A percentile compares a stretch with the other conserved stretches of the same genome.
Evolutionary conservation across 352 stramenopile species (phyloP).

Genomic region (Globisporangium solare): DNA sequence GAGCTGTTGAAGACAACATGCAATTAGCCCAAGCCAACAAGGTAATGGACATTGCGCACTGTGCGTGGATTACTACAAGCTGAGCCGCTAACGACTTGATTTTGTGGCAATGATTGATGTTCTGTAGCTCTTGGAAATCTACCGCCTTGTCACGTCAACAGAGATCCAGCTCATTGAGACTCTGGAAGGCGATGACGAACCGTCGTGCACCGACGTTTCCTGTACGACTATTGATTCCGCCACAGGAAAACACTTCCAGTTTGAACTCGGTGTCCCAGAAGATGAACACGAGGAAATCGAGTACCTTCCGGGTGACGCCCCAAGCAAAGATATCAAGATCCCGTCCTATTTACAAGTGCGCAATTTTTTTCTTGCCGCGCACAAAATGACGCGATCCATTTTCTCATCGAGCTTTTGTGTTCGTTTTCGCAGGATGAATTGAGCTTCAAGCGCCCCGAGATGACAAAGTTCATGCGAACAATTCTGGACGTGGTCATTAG

Average conservation of each 20-base stretch:
- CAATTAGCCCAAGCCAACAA: constrained; percentile 73
- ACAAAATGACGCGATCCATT: background rate
- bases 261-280: constrained; percentile 66
- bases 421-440: constrained; percentile 51
- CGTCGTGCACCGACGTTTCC: constrained; percentile 57
- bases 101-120: background rate
- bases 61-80: no score
- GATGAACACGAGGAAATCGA: constrained; percentile 71
- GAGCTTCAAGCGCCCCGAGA: constrained; percentile 72
- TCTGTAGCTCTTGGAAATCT: constrained; percentile 66
- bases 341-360: constrained; percentile 72
- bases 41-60: constrained; percentile 20
- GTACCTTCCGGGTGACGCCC: constrained; percentile 65
- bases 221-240: constrained; percentile 66
- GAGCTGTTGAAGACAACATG: constrained; percentile 38
- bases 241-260: constrained; percentile 63
- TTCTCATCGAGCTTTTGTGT: constrained; percentile 1
- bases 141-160: constrained; percentile 70
- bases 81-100: background rate
- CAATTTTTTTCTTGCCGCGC: constrained; percentile 4
- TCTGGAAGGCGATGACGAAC: constrained; percentile 42
- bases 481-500: constrained; percentile 78
- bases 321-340: constrained; percentile 42
- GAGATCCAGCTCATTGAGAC: constrained; percentile 73
- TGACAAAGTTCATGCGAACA: constrained; percentile 83